Conservation (phyloP, 2,329 filamentous ascomycete species). For the Paecilomyces niveus region DNA sequence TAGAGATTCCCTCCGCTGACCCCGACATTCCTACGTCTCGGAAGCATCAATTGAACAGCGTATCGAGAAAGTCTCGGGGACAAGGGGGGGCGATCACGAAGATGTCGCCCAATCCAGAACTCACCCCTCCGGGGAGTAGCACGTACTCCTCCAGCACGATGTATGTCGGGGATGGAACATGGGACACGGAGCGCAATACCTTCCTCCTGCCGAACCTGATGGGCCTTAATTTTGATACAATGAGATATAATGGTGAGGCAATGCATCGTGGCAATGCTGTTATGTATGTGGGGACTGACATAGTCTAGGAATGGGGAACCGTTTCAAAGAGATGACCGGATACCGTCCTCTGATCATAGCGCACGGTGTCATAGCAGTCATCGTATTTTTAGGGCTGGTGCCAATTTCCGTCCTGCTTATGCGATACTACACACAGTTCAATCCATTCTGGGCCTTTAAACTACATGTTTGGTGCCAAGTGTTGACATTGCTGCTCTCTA, state of each 20-base stretch:
- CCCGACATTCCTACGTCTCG: slow-evolving; percentile 31
- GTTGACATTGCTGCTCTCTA: slow-evolving; percentile 53
- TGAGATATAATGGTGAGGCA: slow-evolving; percentile 57
- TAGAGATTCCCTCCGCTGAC: slow-evolving; percentile 35
- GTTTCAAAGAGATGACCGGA: slow-evolving; percentile 52
- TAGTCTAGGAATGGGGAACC: slow-evolving; percentile 56
- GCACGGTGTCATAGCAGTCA: slow-evolving; percentile 54
- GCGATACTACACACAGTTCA: slow-evolving; percentile 51
- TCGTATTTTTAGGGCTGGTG: slow-evolving; percentile 55
- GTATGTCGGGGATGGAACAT: slow-evolving; percentile 60
- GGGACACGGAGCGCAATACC: slow-evolving; percentile 55
- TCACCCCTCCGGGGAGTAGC: slow-evolving; percentile 54
- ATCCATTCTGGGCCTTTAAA: slow-evolving; percentile 49
- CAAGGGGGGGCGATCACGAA: background rate
- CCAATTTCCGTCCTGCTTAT: slow-evolving; percentile 54
- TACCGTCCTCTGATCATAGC: slow-evolving; percentile 54
- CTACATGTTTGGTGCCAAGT: slow-evolving; percentile 60
- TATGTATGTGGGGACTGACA: slow-evolving; percentile 8
- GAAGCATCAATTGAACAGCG: slow-evolving; percentile 10
- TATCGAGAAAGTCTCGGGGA: slow-evolving; percentile 3
- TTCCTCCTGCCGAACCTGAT: slow-evolving; percentile 59
- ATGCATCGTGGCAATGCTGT: slow-evolving; percentile 1
- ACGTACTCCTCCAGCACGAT: slow-evolving; percentile 55
- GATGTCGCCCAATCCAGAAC: slow-evolving; percentile 30
- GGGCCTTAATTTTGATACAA: slow-evolving; percentile 59